Percentiles rank a stretch among this genome's conserved stretches.
These are phyloP conservation scores for Arabis hirsuta DNA, from an alignment of 345 rosid genomes.

Conservation along the genomic window DNA sequence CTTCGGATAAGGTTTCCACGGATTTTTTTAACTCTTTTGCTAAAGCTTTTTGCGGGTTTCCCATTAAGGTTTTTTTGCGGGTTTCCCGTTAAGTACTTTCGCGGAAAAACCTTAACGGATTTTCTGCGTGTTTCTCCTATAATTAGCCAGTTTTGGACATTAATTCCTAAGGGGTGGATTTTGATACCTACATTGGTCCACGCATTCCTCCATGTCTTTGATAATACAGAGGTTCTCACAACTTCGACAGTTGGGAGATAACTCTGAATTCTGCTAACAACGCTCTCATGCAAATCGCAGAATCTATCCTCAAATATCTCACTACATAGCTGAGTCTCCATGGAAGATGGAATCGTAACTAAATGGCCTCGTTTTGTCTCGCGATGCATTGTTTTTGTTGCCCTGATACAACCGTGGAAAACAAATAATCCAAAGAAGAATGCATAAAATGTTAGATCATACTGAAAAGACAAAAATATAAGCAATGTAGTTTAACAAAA, in stretches of 20 bases:
- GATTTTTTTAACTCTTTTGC: too few relatives aligned
- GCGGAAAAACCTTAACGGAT: too few relatives aligned
- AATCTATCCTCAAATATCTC: conserved; percentile 15
- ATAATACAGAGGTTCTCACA: conserved; percentile 32
- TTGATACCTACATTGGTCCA: conserved; percentile 18
- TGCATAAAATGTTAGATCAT: conserved; percentile 6
- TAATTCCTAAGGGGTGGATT: too few relatives aligned
- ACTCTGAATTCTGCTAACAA: conserved; percentile 16
- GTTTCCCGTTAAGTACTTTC: too few relatives aligned
- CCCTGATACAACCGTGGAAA: not conserved
- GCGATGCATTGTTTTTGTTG: not conserved
- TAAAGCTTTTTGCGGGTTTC: too few relatives aligned
- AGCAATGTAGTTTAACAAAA: not conserved
- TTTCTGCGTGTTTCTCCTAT: too few relatives aligned
- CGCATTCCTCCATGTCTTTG: conserved; percentile 23
- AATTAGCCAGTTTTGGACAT: too few relatives aligned
- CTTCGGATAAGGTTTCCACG: too few relatives aligned
- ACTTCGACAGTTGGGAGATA: conserved; percentile 34
- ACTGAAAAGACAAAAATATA: not conserved
- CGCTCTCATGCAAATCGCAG: conserved; percentile 25
- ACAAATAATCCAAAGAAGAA: not conserved
- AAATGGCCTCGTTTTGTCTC: not conserved
- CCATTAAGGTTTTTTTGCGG: too few relatives aligned
- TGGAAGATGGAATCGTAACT: conserved; percentile 18
- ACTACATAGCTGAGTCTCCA: conserved; percentile 11